These are phyloP conservation scores for Eucalyptus pauciflora DNA, from an alignment of 345 rosid genomes.

Conservation along the genomic window DNA sequence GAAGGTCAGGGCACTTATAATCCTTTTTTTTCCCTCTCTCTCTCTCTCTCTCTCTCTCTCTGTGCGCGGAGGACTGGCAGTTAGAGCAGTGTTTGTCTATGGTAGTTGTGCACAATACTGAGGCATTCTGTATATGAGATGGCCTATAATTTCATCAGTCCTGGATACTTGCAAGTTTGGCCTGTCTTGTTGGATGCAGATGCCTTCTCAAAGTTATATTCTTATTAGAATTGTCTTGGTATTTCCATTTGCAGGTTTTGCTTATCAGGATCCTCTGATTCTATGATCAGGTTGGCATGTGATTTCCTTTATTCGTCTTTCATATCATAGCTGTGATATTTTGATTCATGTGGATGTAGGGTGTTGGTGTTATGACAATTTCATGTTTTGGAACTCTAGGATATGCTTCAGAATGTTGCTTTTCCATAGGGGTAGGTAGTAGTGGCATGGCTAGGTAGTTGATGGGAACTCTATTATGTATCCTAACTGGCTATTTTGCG, in stretches of 20 bases:
- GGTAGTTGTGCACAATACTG: not conserved
- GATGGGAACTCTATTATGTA: not conserved
- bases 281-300: slow-evolving; percentile 78
- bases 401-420: not conserved
- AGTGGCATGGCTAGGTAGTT: not conserved
- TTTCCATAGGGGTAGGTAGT: not conserved
- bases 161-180: not conserved
- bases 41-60: not conserved
- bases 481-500: not conserved
- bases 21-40: not conserved
- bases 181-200: not conserved
- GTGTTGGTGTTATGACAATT: not conserved
- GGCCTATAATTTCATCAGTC: not conserved
- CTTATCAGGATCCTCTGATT: slow-evolving; percentile 98
- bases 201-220: not conserved
- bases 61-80: not conserved
- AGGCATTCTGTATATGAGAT: not conserved
- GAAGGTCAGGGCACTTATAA: not conserved
- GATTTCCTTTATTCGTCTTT: not conserved
- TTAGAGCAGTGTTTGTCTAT: not conserved
- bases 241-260: slow-evolving; percentile 58
- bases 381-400: not conserved
- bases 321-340: not conserved
- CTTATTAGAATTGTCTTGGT: not conserved
- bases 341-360: not conserved